Evolutionary conservation across 192 early-diverging fungal genomes (phyloP), one percentile per base, ranked within the genome.

Genomic region (Jimgerdemannia flammicorona): DNA sequence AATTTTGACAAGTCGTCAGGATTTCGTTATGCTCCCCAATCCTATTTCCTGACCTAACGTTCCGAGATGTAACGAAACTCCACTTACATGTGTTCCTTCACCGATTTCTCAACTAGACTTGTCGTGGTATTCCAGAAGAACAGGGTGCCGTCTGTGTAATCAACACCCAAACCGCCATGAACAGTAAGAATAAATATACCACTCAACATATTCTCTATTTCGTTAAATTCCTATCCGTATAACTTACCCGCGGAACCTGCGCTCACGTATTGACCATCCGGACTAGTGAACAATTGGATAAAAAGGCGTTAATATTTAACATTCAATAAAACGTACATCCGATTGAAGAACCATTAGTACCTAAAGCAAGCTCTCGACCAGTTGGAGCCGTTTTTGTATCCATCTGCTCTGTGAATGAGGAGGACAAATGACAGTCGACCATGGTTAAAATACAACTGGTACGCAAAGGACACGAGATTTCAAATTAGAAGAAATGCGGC

Each of bases 351-450:
- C 49, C 2, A 59, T 14, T 10, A 59, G 65, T 84, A 89, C 87
- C 88, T 90, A 74, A 93, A 93, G 75, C 90, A 91, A 4, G 95
- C 93, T 66, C 93, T 89, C 19, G 94, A 87, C 95, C 95, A 99
- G 82, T 96, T 99, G 72, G 91, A 86, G 4, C 91, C 93, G 69
- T 90, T 91, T 70, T 90, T 90, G 85, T 94, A 99, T 0, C 89
- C 85, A 39, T 93, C 90, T 54, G 94, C 88, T 59, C 87, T 90
- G 76, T 42, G 64, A 68, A 68, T 65, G 67, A 20, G 67, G 0
- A 19, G 6, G 67, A 19, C 67, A 43, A 39, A 79, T 40, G 74
- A 39, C 18, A 66, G 14, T 6, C 49, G 49, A 59, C 6, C 41
- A 44, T 29, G 3, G 43, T 67, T 49, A 70, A 29, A 64, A n/a